Percentiles rank a stretch among this genome's conserved stretches.
These are phyloP conservation scores for Rubroboletus satanas DNA, from an alignment of 768 basidiomycete species.

Conservation along the genomic window DNA sequence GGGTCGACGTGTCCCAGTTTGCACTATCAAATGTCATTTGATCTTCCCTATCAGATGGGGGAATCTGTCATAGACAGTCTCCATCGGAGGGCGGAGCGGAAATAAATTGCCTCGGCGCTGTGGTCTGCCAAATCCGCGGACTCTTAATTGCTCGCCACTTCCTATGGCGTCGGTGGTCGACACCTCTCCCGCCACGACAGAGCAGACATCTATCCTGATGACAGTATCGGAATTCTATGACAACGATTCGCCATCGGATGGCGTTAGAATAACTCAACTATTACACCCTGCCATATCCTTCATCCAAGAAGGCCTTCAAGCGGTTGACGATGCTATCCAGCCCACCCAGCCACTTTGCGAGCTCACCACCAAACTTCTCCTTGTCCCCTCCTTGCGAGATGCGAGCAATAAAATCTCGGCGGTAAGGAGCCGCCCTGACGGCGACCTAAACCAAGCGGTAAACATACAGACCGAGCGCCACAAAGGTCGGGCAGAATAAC, in stretches of 20 bases:
- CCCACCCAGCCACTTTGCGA: slow-evolving; percentile 58
- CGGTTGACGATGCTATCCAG: slow-evolving; percentile 54
- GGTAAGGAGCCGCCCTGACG: slow-evolving; percentile 58
- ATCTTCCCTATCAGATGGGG: background rate
- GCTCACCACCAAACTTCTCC: slow-evolving; percentile 55
- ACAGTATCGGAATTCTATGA: slow-evolving; percentile 18
- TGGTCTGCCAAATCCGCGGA: slow-evolving; percentile 17
- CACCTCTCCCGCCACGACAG: background rate
- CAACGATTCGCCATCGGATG: slow-evolving; percentile 20
- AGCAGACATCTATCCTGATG: background rate
- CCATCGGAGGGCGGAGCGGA: background rate
- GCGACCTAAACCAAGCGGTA: slow-evolving; percentile 41
- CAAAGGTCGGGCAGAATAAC: background rate
- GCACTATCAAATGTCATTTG: slow-evolving; percentile 8
- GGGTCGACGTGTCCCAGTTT: background rate
- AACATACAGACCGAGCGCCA: background rate
- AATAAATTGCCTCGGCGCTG: slow-evolving; percentile 3
- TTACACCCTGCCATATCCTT: slow-evolving; percentile 56
- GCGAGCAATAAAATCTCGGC: slow-evolving; percentile 58
- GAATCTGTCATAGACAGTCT: background rate
- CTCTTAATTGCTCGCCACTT: slow-evolving; percentile 8
- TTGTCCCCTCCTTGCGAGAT: slow-evolving; percentile 60
- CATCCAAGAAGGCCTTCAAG: slow-evolving; percentile 51
- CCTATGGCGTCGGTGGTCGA: slow-evolving; percentile 5
- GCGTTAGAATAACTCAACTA: background rate